Evolutionary conservation across 768 basidiomycete genomes (phyloP).

Genomic region (Trichaptum fuscoviolaceum): DNA sequence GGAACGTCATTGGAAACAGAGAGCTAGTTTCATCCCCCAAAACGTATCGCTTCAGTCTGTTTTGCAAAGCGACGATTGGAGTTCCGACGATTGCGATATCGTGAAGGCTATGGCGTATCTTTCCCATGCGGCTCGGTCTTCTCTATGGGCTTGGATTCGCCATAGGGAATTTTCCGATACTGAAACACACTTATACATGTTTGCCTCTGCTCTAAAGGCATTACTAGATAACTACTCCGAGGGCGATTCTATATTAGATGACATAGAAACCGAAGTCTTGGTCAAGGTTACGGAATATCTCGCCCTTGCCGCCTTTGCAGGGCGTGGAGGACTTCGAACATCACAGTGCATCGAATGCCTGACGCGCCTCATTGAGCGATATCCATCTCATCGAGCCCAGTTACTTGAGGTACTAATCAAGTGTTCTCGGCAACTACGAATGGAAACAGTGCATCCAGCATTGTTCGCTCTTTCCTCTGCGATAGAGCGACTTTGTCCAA

Average conservation of each 20-base stretch:
- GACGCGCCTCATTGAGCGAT: neutral
- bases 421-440: neutral
- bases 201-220: neutral
- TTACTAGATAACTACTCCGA: neutral
- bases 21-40: neutral
- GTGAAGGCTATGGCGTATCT: neutral
- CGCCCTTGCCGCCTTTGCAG: neutral
- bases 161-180: neutral
- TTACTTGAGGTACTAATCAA: neutral
- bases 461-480: neutral
- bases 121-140: neutral
- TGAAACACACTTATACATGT: neutral
- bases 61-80: neutral
- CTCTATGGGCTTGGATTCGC: neutral
- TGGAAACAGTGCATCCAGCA: neutral
- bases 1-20: neutral
- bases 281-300: neutral
- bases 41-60: neutral
- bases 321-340: neutral
- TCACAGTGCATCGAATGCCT: neutral
- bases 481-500: neutral
- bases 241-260: neutral
- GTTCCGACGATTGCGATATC: neutral
- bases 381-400: neutral
- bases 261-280: neutral